Percentiles rank a stretch among this genome's conserved stretches.
These are phyloP conservation scores for Metschnikowia lunata DNA, from an alignment of 805 yeast species.

Conservation along the genomic window DNA sequence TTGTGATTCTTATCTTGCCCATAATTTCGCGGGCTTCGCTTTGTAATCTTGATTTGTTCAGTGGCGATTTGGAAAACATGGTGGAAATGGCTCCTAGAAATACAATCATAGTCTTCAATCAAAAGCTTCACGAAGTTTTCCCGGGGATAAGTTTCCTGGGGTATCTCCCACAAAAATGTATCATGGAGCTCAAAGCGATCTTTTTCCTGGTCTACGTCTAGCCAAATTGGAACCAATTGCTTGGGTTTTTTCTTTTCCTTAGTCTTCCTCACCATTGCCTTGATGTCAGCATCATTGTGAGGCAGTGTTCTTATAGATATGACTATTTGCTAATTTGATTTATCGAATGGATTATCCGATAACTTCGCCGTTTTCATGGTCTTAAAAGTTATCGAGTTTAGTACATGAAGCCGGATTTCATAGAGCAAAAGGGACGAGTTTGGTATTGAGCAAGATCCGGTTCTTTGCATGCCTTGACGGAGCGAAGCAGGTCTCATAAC, in stretches of 20 bases:
- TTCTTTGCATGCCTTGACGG: too few relatives aligned
- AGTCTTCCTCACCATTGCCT: slow-evolving; percentile 34
- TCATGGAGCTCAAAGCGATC: slow-evolving; percentile 78
- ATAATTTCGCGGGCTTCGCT: slow-evolving; percentile 30
- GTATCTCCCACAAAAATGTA: slow-evolving; percentile 83
- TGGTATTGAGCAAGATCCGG: too few relatives aligned
- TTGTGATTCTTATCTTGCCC: slow-evolving; percentile 68
- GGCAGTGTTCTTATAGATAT: too few relatives aligned
- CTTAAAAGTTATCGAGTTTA: too few relatives aligned
- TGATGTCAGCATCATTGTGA: slow-evolving; percentile 40
- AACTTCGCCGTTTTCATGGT: too few relatives aligned
- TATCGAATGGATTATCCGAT: too few relatives aligned
- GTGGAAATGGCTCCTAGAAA: slow-evolving; percentile 43
- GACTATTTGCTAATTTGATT: too few relatives aligned
- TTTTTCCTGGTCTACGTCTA: slow-evolving; percentile 81
- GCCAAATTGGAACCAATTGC: slow-evolving; percentile 75
- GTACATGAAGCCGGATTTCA: too few relatives aligned
- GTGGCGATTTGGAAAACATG: slow-evolving; percentile 55
- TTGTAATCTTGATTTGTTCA: slow-evolving; percentile 77
- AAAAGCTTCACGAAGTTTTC: slow-evolving; percentile 68
- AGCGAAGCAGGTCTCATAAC: too few relatives aligned
- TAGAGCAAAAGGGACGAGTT: too few relatives aligned
- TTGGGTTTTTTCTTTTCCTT: slow-evolving; percentile 35
- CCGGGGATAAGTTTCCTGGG: slow-evolving; percentile 64
- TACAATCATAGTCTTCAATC: slow-evolving; percentile 71